Percentiles rank a stretch among this genome's conserved stretches.
Evolutionary conservation across 2,329 filamentous ascomycete species (phyloP).

Genomic region (Botrytis elliptica): DNA sequence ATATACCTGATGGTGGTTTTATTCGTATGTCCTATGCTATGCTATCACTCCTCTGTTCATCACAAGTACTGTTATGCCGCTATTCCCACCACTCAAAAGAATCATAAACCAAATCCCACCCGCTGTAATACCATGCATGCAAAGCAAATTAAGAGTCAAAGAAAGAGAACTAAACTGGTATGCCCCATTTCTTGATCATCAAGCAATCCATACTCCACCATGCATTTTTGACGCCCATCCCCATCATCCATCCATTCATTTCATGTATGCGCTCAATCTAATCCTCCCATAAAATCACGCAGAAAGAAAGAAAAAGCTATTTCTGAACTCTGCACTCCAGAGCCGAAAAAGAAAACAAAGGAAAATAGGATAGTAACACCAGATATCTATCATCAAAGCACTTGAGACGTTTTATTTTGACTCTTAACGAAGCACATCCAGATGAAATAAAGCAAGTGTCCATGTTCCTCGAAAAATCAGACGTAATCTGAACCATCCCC

Average conservation of each 20-base stretch:
- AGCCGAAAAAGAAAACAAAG: not conserved
- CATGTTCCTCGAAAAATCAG: not conserved
- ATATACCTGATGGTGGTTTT: conserved; percentile 6
- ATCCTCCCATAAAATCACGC: not conserved
- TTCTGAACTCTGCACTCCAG: not conserved
- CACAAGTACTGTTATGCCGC: not conserved
- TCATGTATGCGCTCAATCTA: conserved; percentile 3
- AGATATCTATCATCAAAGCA: not conserved
- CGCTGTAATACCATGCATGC: conserved; percentile 11
- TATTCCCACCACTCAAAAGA: not conserved
- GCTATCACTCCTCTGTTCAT: not conserved
- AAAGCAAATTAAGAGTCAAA: not conserved
- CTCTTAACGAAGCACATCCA: not conserved
- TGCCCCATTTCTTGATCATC: not conserved
- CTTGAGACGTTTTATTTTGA: not conserved
- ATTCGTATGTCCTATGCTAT: not conserved
- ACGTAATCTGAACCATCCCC: conserved; percentile 3
- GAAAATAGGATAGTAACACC: not conserved
- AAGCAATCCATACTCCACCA: conserved; percentile 8
- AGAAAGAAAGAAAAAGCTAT: not conserved
- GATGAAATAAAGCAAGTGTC: not conserved
- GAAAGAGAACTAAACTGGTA: not conserved
- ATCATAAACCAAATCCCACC: not conserved
- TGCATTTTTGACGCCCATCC: conserved; percentile 16
- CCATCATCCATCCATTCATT: not conserved